phyloP scores from a whole-genome alignment of 495 filamentous ascomycete genomes.

The Wilcoxina mikolae region DNA sequence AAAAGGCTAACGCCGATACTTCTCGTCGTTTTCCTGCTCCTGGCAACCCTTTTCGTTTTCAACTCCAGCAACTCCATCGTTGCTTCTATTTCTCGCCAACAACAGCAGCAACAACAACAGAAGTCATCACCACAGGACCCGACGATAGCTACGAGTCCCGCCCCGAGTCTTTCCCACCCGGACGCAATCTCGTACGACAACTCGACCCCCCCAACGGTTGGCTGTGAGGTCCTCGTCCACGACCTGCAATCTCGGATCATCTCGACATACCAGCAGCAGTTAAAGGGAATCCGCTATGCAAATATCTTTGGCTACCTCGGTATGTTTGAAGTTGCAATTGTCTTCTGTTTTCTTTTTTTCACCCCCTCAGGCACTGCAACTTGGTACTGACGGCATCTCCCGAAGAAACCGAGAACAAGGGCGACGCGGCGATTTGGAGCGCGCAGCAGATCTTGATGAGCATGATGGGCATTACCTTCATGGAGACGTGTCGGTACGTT shows the following conservation, averaged over 20 bases:
- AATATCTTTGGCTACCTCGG: constrained; percentile 18
- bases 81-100: not conserved
- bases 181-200: constrained; percentile 15
- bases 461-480: constrained; percentile 15
- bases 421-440: constrained; percentile 17
- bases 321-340: no score
- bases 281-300: constrained; percentile 18
- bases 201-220: constrained; percentile 11
- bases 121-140: not conserved
- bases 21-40: constrained; percentile 1
- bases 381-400: not conserved
- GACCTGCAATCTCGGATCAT: constrained; percentile 14
- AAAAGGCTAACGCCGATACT: constrained; percentile 4
- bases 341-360: no score
- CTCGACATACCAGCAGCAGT: constrained; percentile 6
- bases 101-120: not conserved
- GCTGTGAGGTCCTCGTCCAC: constrained; percentile 17
- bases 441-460: constrained; percentile 18
- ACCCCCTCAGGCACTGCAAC: not conserved
- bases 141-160: not conserved
- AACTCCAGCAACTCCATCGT: not conserved
- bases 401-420: constrained; percentile 20
- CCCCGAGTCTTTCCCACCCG: not conserved
- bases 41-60: not conserved
- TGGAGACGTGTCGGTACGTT: constrained; percentile 16